phyloP scores from a whole-genome alignment of 2,329 filamentous ascomycete genomes.

The Xylaria sp. region DNA sequence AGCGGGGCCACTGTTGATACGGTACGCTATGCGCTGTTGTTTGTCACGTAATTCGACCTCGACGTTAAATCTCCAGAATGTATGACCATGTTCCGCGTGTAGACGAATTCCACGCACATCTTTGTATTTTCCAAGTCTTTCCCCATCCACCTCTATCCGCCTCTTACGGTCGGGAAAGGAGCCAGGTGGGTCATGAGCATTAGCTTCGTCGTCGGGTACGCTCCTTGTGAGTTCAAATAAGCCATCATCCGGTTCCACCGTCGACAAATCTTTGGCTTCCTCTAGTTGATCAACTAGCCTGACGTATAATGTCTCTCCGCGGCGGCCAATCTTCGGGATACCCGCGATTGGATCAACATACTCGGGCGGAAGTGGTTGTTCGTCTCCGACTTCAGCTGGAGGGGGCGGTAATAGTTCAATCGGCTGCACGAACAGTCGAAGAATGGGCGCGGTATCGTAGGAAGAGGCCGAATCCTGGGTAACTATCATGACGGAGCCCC shows the following conservation, averaged over 20 bases:
- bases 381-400: slow-evolving; percentile 68
- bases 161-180: slow-evolving; percentile 61
- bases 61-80: slow-evolving; percentile 97
- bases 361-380: slow-evolving; percentile 72
- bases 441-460: slow-evolving; percentile 76
- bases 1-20: slow-evolving; percentile 89
- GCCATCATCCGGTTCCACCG: slow-evolving; percentile 78
- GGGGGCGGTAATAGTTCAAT: slow-evolving; percentile 82
- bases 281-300: slow-evolving; percentile 86
- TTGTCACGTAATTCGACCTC: slow-evolving; percentile 82
- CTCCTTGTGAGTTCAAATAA: slow-evolving; percentile 75
- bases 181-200: slow-evolving; percentile 54
- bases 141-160: slow-evolving; percentile 70
- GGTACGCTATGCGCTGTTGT: slow-evolving; percentile 90
- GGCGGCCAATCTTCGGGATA: slow-evolving; percentile 81
- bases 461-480: slow-evolving; percentile 83
- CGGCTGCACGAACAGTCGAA: slow-evolving; percentile 86
- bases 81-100: slow-evolving; percentile 83
- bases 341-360: slow-evolving; percentile 91
- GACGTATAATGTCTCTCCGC: slow-evolving; percentile 86
- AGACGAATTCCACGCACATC: slow-evolving; percentile 83
- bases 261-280: slow-evolving; percentile 78
- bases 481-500: slow-evolving; percentile 94
- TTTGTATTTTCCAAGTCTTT: slow-evolving; percentile 79
- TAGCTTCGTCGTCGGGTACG: slow-evolving; percentile 54